phyloP scores from a whole-genome alignment of 2,329 filamentous ascomycete genomes.

The Cercospora citrullina region DNA sequence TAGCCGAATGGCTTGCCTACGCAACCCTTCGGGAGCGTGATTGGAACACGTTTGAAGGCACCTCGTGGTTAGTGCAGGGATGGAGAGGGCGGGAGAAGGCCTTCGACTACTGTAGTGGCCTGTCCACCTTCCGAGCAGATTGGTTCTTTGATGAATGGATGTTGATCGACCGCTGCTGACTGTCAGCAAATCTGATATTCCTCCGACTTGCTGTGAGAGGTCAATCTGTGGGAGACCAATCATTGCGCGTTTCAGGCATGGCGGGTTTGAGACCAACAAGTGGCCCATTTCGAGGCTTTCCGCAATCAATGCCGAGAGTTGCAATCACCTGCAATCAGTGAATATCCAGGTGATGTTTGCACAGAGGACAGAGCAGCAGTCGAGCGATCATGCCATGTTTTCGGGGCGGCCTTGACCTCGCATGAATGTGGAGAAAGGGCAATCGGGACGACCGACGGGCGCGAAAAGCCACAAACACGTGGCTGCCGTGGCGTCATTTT shows the following conservation, averaged over 20 bases:
- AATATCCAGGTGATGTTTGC: background rate
- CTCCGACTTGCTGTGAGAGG: background rate
- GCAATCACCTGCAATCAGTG: background rate
- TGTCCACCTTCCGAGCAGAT: background rate
- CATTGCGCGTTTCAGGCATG: background rate
- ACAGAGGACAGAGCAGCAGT: background rate
- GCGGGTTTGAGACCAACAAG: background rate
- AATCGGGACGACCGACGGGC: background rate
- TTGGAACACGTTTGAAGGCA: conserved; percentile 1
- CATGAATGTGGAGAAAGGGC: background rate
- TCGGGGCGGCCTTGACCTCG: background rate
- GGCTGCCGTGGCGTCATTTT: background rate
- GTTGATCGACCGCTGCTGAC: background rate
- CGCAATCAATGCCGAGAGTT: background rate
- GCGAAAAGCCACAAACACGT: background rate
- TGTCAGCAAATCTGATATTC: background rate
- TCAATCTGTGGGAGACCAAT: background rate
- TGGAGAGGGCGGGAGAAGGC: background rate
- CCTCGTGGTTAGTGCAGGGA: conserved; percentile 3
- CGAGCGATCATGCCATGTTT: background rate
- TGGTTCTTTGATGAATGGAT: background rate
- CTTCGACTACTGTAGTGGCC: background rate
- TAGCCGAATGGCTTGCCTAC: background rate
- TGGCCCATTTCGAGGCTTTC: background rate
- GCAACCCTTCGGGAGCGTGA: background rate